Base-by-base conservation (phyloP, 805 yeast genomes). In the Yamadazyma akitaensis region DNA sequence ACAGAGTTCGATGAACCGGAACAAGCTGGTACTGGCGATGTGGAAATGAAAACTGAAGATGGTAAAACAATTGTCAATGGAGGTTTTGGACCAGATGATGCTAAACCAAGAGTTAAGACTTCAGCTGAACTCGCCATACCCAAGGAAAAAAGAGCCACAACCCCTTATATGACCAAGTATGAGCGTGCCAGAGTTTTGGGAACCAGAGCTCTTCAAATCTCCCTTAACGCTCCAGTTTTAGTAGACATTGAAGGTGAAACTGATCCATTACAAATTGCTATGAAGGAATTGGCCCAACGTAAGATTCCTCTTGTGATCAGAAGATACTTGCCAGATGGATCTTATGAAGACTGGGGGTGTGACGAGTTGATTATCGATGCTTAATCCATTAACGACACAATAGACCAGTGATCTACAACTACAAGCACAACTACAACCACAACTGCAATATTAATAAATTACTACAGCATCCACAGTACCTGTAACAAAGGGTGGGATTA, bases 161-260 rank as follows among this genome's bases (percentile, higher is more conserved):
- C 99, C 5, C 99, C 99, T 44, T 94, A 92, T 65, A 91, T 94
- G 98, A 94, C 99, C 48, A 94, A 95, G 64, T 94, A 94, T 66
- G 99, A 94, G 75, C 81, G 97, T 58, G 99, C 99, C 7, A 82
- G 99, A 72, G 89, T 94, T 51, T 78, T 94, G 60, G 99, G 99
- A 24, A 94, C 99, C 10, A 80, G 99, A 59, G 99, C 99, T 1
- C 73, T 94, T 54, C 99, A 94, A 68, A 92, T 94, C 59, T 89
- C 97, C 24, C 87, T 94, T 88, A 94, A 94, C 63, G 99, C 99
- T 1, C 99, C 99, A 2, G 98, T 94, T 2, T 79, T 94, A 62
- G 99, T 94, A 36, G 99, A 95, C 62, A 81, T 94, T 48, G 99
- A 94, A 70, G 99, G 99, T 62, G 99, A 95, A 67, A 95, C 99